phyloP scores from a whole-genome alignment of 139 green algal genomes.

The Chlamydomonas incerta region DNA sequence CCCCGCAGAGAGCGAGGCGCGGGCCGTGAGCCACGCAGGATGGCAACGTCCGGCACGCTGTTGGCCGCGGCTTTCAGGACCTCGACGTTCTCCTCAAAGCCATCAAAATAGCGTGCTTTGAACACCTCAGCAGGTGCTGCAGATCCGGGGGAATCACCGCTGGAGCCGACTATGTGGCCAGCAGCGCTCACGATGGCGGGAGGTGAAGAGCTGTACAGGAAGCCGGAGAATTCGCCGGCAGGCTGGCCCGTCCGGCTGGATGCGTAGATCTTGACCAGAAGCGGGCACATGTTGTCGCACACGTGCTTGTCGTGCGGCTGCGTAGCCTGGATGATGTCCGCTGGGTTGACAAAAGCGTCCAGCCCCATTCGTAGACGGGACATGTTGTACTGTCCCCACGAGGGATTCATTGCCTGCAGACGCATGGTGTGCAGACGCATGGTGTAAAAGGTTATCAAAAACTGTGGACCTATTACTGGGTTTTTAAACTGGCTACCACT shows the following conservation, averaged over 20 bases:
- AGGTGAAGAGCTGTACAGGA: constrained; percentile 5
- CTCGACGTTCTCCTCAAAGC: constrained; percentile 25
- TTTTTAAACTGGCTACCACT: too few species aligned
- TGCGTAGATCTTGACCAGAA: constrained; percentile 12
- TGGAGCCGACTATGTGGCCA: background rate
- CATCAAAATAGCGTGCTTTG: background rate
- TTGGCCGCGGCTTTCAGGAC: background rate
- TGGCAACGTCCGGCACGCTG: constrained; percentile 1
- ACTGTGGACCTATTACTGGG: too few species aligned
- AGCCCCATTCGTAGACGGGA: background rate
- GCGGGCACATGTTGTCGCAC: constrained; percentile 2
- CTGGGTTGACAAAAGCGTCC: background rate
- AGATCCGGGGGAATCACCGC: background rate
- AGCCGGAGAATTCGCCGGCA: constrained; percentile 13
- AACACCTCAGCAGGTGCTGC: background rate
- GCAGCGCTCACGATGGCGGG: background rate
- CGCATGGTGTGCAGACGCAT: too few species aligned
- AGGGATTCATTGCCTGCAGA: too few species aligned
- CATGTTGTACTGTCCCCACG: constrained; percentile 3
- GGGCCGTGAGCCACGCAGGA: constrained; percentile 4
- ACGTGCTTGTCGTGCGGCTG: background rate
- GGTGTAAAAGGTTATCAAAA: too few species aligned
- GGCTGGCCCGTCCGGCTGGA: background rate
- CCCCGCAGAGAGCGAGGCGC: background rate
- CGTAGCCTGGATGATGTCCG: background rate